Conservation (phyloP, 768 basidiomycete genomes). For the Pisolithus orientalis region DNA sequence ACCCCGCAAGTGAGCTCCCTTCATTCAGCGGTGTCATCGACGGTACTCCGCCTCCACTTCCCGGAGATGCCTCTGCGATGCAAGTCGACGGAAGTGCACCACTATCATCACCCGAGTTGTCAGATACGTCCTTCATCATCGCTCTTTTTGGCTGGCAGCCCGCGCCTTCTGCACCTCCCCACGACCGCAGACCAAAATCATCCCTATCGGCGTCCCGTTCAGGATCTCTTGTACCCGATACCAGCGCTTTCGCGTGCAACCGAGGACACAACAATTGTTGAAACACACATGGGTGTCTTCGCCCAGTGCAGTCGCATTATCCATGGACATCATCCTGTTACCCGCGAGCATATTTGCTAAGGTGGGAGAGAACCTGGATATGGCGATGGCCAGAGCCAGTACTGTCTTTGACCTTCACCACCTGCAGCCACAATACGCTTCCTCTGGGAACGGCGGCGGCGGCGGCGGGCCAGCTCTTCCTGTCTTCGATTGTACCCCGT, state of each 20-base stretch:
- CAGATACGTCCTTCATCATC: slow-evolving; percentile 34
- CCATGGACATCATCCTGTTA: not conserved
- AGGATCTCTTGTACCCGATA: slow-evolving; percentile 22
- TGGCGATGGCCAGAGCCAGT: too few relatives aligned
- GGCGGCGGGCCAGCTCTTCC: too few relatives aligned
- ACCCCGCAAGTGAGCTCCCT: slow-evolving; percentile 50
- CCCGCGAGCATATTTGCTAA: not conserved
- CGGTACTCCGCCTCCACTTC: slow-evolving; percentile 22
- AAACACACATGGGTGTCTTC: slow-evolving; percentile 8
- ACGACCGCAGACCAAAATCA: slow-evolving; percentile 7
- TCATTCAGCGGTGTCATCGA: slow-evolving; percentile 35
- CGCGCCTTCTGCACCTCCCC: slow-evolving; percentile 18
- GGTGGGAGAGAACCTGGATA: not conserved
- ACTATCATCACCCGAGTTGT: slow-evolving; percentile 17
- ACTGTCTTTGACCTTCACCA: not conserved
- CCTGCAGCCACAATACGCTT: not conserved
- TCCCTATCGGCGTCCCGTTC: slow-evolving; percentile 20
- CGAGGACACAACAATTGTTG: slow-evolving; percentile 7
- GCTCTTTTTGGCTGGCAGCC: slow-evolving; percentile 47
- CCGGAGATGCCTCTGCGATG: slow-evolving; percentile 16
- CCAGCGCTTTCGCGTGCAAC: slow-evolving; percentile 27
- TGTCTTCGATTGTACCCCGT: slow-evolving; percentile 6
- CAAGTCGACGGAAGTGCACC: slow-evolving; percentile 8
- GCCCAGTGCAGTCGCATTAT: not conserved
- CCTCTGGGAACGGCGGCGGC: too few relatives aligned